Evolutionary conservation across 495 filamentous ascomycete genomes (phyloP), one percentile per base, ranked within the genome.

Genomic region (Physcia stellaris): DNA sequence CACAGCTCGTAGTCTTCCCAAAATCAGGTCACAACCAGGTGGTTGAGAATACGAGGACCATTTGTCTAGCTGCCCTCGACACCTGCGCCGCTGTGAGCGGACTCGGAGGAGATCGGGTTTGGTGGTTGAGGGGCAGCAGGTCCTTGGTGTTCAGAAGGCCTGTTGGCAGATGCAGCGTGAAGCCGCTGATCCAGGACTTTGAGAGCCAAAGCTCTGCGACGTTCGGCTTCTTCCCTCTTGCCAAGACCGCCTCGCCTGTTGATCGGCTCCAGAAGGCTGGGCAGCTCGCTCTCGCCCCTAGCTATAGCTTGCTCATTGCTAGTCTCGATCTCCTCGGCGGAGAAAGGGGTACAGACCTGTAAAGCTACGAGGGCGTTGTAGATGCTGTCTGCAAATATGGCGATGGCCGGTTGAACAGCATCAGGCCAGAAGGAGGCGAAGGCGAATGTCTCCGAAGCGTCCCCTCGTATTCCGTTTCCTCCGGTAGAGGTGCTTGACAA

Each of bases 361-460:
- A 87, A 51, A 4, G 79, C 54, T 3, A 95, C 78, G 0, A 95
- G 64, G 11, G 78, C 48, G 31, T 70, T 66, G 57, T 87, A 95
- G 16, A 94, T 58, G 37, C 74, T 66, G 32, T 84, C 78, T 15
- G 83, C 73, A 22, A 95, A 52, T 35, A 71, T 67, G 15, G 80
- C 68, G 40, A 96, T 67, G 11, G 84, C 71, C 4, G 81, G 78
- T 38, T 93, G 84, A 12, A 85, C 64, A 21, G 77, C 73, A 30
- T 92, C 88, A 2, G 90, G 90, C 63, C 95, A 96, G 57, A 98
- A 95, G 52, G 83, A 81, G 43, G 87, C 79, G 53, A 94, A 93
- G 24, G 84, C 78, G 52, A 98, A 96, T 1, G 87, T 94, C 55
- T 98, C 90, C 50, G 80, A 87, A 13, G 92, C 86, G 52, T 98